phyloP scores from a whole-genome alignment of 2,329 filamentous ascomycete species.

The Arachnomyces sp. region DNA sequence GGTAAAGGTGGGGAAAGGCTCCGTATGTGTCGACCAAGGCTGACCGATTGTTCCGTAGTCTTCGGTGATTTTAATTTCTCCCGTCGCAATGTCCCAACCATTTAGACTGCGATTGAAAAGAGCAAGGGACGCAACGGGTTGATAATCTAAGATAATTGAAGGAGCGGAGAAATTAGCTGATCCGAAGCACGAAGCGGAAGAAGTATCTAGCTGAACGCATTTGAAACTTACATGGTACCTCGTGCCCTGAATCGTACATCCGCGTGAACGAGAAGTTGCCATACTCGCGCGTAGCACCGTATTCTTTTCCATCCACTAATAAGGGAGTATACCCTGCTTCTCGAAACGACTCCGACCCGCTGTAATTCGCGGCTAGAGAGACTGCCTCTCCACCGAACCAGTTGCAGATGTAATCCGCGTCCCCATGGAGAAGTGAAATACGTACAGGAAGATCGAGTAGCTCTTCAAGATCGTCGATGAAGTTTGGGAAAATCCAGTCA shows the following conservation, averaged over 20 bases:
- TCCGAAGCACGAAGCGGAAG: too few species aligned
- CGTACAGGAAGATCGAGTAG: conserved; percentile 57
- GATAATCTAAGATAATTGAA: conserved; percentile 36
- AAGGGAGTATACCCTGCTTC: conserved; percentile 66
- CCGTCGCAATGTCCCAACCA: conserved; percentile 50
- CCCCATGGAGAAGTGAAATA: conserved; percentile 64
- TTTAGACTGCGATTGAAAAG: conserved; percentile 55
- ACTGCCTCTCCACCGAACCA: conserved; percentile 66
- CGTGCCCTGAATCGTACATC: conserved; percentile 48
- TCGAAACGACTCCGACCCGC: conserved; percentile 47
- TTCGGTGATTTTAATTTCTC: conserved; percentile 28
- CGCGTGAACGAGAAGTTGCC: conserved; percentile 65
- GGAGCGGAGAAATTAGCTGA: background rate
- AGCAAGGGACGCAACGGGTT: conserved; percentile 53
- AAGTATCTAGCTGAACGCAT: too few species aligned
- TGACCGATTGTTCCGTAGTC: conserved; percentile 36
- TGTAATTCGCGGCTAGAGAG: conserved; percentile 52
- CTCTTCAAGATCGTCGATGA: conserved; percentile 52
- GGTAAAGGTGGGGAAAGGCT: conserved; percentile 32
- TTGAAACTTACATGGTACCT: background rate
- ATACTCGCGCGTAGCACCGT: conserved; percentile 69
- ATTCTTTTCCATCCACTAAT: conserved; percentile 56
- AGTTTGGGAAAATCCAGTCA: conserved; percentile 58
- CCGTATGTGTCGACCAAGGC: conserved; percentile 38
- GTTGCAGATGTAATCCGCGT: conserved; percentile 51